A percentile compares a stretch with the other conserved stretches of the same genome.
Evolutionary conservation across 345 rosid genomes (phyloP).

Genomic region (Anacardium occidentale): DNA sequence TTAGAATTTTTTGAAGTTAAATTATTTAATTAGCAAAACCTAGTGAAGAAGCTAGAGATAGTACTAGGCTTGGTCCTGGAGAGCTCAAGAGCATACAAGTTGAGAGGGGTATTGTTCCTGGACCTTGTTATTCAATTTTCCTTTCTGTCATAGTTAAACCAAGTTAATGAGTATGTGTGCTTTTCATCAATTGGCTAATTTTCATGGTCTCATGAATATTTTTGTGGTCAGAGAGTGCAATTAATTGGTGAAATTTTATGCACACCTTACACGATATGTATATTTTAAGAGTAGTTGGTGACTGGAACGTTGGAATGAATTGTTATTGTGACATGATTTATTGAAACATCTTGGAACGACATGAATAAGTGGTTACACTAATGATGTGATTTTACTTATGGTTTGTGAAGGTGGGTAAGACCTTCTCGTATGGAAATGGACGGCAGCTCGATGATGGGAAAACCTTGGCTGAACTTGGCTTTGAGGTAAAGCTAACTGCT

Average conservation of each 20-base stretch:
- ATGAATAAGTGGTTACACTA: not conserved
- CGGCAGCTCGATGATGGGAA: conserved; percentile 74
- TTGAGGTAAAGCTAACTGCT: conserved; percentile 50
- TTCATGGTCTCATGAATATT: not conserved
- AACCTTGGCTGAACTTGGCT: conserved; percentile 71
- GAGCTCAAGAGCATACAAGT: not conserved
- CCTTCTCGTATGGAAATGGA: conserved; percentile 61
- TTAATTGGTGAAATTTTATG: not conserved
- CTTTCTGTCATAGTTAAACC: not conserved
- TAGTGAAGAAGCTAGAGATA: not conserved
- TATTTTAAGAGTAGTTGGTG: not conserved
- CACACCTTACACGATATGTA: not conserved
- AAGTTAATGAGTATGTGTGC: not conserved
- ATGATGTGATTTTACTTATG: not conserved
- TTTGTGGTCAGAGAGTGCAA: too few relatives aligned
- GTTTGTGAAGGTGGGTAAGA: conserved; percentile 69
- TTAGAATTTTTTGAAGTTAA: not conserved
- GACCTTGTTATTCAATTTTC: not conserved
- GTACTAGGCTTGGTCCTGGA: not conserved
- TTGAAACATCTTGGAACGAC: not conserved
- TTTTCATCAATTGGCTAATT: not conserved
- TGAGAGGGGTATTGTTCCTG: not conserved
- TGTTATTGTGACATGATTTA: conserved; percentile 8
- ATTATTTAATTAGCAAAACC: not conserved
- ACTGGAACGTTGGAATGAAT: not conserved